These are phyloP conservation scores for Ogataea saltuana DNA, from an alignment of 805 yeast species.

Conservation along the genomic window DNA sequence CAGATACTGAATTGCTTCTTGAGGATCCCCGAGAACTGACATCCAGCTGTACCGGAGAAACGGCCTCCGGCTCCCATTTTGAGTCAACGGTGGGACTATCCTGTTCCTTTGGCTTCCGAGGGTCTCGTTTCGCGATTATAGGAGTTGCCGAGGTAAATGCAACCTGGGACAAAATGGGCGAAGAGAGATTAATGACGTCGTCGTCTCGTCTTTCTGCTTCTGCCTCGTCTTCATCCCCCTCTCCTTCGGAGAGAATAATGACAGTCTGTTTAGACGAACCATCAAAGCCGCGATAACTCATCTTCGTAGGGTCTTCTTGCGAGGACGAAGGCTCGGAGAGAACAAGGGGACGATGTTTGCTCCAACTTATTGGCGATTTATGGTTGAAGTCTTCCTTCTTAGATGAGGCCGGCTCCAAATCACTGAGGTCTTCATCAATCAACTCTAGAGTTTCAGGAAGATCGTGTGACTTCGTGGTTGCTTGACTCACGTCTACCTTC, in stretches of 20 bases:
- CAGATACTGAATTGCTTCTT: slow-evolving; percentile 35
- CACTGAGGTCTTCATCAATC: slow-evolving; percentile 1
- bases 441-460: slow-evolving; percentile 7
- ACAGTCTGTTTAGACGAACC: slow-evolving; percentile 4
- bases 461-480: slow-evolving; percentile 9
- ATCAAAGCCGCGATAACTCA: neutral
- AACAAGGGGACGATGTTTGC: neutral
- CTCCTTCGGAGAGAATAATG: slow-evolving; percentile 2
- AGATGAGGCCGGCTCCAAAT: neutral
- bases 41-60: slow-evolving; percentile 7
- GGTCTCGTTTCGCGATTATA: slow-evolving; percentile 1
- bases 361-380: neutral
- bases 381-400: neutral
- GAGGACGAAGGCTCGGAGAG: slow-evolving; percentile 4
- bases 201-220: neutral
- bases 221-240: slow-evolving; percentile 2
- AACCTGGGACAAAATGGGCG: slow-evolving; percentile 12
- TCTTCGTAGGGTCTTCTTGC: neutral
- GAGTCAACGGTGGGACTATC: neutral
- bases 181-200: neutral
- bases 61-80: neutral
- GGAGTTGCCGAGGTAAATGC: slow-evolving; percentile 10
- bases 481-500: slow-evolving; percentile 9
- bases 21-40: slow-evolving; percentile 32
- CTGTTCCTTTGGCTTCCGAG: neutral